Conservation (phyloP, 768 basidiomycete species). For the Lactifluus subvellereus region DNA sequence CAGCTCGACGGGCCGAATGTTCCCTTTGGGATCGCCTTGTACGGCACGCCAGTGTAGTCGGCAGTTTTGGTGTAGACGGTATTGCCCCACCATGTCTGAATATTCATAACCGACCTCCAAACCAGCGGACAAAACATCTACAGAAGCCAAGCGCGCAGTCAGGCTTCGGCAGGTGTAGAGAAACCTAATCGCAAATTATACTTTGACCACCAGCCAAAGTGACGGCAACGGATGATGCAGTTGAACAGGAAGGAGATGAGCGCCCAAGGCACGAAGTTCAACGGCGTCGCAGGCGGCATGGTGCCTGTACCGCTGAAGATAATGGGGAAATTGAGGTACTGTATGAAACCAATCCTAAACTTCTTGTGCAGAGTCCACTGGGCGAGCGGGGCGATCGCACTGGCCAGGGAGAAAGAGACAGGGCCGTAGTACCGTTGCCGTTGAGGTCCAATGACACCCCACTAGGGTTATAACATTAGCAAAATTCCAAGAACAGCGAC, state of each 20-base stretch:
- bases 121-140: constrained; percentile 63
- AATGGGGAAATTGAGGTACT: constrained; percentile 57
- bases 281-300: constrained; percentile 40
- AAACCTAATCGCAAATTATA: constrained; percentile 30
- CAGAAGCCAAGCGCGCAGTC: constrained; percentile 27
- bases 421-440: constrained; percentile 35
- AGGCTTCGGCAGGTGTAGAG: neutral
- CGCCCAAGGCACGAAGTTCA: constrained; percentile 37
- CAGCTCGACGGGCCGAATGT: constrained; percentile 21
- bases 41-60: constrained; percentile 25
- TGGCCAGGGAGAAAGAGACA: constrained; percentile 72
- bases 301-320: constrained; percentile 38
- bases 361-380: constrained; percentile 42
- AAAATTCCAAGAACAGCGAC: neutral
- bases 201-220: constrained; percentile 38
- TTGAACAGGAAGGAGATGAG: constrained; percentile 36
- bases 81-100: constrained; percentile 72
- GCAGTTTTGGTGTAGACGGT: constrained; percentile 33
- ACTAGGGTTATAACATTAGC: constrained; percentile 3
- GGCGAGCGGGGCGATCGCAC: constrained; percentile 52
- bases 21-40: constrained; percentile 10
- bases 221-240: constrained; percentile 34
- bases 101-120: constrained; percentile 59
- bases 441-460: constrained; percentile 71
- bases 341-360: constrained; percentile 30